A percentile compares a stretch with the other conserved stretches of the same genome.
phyloP scores from a whole-genome alignment of 2,329 filamentous ascomycete genomes.

The Proliferodiscus dingleyae region DNA sequence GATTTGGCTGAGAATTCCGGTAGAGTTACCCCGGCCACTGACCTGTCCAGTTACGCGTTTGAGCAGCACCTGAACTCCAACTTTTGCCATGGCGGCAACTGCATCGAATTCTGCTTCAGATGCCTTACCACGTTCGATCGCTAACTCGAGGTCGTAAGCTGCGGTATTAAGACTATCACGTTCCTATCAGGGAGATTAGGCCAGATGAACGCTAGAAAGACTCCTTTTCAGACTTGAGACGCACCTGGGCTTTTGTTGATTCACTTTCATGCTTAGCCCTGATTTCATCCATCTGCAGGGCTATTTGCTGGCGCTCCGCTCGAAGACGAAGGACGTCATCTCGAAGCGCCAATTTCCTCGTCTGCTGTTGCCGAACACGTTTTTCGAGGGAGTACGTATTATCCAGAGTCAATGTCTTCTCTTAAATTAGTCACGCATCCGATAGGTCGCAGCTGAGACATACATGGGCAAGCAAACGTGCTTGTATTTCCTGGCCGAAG shows the following conservation, averaged over 20 bases:
- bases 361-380: constrained; percentile 52
- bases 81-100: constrained; percentile 46
- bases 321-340: constrained; percentile 57
- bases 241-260: constrained; percentile 47
- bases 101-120: constrained; percentile 43
- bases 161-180: constrained; percentile 48
- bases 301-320: constrained; percentile 56
- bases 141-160: constrained; percentile 59
- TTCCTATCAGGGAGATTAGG: constrained; percentile 33
- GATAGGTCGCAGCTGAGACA: constrained; percentile 27
- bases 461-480: constrained; percentile 54
- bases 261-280: constrained; percentile 54
- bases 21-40: constrained; percentile 43
- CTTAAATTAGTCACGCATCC: constrained; percentile 21
- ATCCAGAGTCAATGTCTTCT: constrained; percentile 53
- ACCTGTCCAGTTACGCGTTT: constrained; percentile 51
- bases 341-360: constrained; percentile 50
- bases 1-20: constrained; percentile 52
- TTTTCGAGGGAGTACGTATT: constrained; percentile 53
- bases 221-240: constrained; percentile 17
- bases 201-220: not conserved
- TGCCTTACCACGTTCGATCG: constrained; percentile 45
- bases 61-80: constrained; percentile 53
- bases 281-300: constrained; percentile 58
- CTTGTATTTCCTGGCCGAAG: constrained; percentile 53